Base-by-base conservation (phyloP, 352 stramenopile genomes). In the Phytophthora lateralis region DNA sequence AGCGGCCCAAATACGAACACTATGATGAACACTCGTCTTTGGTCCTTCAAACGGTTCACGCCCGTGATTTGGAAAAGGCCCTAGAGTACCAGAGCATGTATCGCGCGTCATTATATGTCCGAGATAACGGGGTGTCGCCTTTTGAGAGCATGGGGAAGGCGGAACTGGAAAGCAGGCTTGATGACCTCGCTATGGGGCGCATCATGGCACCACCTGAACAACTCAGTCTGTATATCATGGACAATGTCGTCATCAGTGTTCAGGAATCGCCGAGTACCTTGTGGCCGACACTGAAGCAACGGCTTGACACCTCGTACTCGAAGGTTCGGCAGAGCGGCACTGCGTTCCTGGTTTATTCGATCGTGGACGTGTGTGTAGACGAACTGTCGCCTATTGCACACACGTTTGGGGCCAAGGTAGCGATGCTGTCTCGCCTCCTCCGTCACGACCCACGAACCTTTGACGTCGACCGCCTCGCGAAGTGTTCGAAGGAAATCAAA, bases 21-120 rank as follows among this genome's bases (percentile, higher is more conserved):
- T 96, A 94, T 63, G 85, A 95, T 18, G 88, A 93, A 21, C 87
- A 96, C 55, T 85, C 82, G 38, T 90, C 79, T 4, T 52, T 96
- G 32, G 75, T 95, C 30, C 64, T 95, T 15, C 81, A 91, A 57
- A 88, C 78, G 3, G 70, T 90, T 17, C 76, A 88, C 30, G 70
- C 82, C 3, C 66, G 71, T 39, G 76, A 91, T 56, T 20, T 88
- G 15, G 51, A 59, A 3, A 85, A 75, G 48, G 66, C 90, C 18
- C 74, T 82, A 32, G 71, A 68, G 52, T 91, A 91, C 63, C 85
- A 94, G 55, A 69, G 69, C 43, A 88, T 91, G 75, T 91, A 89
- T 63, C 80, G 80, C 37, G 71, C 72, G 18, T 89, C 82, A 8
- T n/a, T 91, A 27, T 91, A 92, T 61, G 71, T 78, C 8, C 69